Percentiles rank a stretch among this genome's conserved stretches.
These are phyloP conservation scores for Phytophthora megakarya DNA, from an alignment of 352 stramenopile genomes.

Conservation along the genomic window DNA sequence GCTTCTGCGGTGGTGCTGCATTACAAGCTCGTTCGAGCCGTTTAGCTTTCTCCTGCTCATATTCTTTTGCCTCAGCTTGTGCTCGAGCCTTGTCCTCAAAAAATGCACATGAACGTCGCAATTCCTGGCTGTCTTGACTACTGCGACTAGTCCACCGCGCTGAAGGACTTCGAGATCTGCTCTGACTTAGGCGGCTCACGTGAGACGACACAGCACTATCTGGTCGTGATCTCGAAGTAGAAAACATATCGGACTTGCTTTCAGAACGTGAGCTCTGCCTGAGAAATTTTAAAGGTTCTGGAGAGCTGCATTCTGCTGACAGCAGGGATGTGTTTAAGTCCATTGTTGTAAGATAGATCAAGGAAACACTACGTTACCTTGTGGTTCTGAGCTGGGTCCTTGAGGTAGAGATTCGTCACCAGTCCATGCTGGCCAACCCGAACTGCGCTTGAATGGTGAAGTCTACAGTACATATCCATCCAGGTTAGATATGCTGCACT, in stretches of 20 bases:
- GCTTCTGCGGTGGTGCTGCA: constrained; percentile 50
- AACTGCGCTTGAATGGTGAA: constrained; percentile 34
- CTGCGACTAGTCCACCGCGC: constrained; percentile 21
- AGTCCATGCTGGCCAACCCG: constrained; percentile 30
- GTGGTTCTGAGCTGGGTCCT: constrained; percentile 8
- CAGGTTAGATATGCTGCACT: background rate
- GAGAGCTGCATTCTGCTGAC: constrained; percentile 15
- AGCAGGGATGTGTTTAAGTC: background rate
- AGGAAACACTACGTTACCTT: constrained; percentile 10
- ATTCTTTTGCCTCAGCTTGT: constrained; percentile 41
- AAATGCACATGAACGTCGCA: constrained; percentile 51
- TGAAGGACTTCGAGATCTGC: constrained; percentile 23
- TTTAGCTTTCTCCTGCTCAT: constrained; percentile 30
- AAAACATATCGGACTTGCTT: constrained; percentile 17
- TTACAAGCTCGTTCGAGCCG: constrained; percentile 49
- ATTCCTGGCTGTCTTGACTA: constrained; percentile 22
- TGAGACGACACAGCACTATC: constrained; percentile 20
- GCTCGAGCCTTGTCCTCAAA: constrained; percentile 65
- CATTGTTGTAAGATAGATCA: background rate
- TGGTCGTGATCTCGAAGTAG: background rate
- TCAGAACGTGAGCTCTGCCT: constrained; percentile 17
- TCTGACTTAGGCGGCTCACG: constrained; percentile 9
- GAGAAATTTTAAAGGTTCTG: constrained; percentile 5
- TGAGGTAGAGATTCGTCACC: constrained; percentile 24
- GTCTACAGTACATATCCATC: constrained; percentile 13